These are phyloP conservation scores for Schwanniomyces etchellsii DNA, from an alignment of 1,139 yeast genomes.

Conservation along the genomic window DNA sequence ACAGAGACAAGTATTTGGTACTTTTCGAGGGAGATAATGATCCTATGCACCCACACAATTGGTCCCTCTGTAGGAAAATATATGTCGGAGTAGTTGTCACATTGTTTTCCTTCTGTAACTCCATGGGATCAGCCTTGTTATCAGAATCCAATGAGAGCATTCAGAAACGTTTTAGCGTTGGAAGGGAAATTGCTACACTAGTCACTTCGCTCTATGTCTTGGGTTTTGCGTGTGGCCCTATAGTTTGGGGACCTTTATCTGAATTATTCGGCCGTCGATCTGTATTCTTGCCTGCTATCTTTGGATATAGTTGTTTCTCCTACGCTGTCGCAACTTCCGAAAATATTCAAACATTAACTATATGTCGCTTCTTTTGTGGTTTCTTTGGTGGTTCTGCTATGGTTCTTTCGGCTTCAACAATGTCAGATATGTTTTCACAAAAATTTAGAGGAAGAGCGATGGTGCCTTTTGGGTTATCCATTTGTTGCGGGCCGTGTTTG, in stretches of 20 bases:
- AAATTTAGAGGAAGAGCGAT: conserved; percentile 63
- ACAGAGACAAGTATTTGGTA: conserved; percentile 45
- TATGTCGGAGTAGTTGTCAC: conserved; percentile 34
- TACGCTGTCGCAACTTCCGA: conserved; percentile 72
- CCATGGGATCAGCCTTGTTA: conserved; percentile 62
- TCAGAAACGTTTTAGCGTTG: conserved; percentile 41
- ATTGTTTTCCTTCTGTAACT: conserved; percentile 19
- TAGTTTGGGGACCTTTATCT: conserved; percentile 75
- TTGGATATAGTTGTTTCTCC: conserved; percentile 54
- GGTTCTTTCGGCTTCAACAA: conserved; percentile 77
- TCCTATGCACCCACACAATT: conserved; percentile 59
- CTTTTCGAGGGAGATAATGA: conserved; percentile 57
- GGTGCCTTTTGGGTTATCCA: conserved; percentile 57
- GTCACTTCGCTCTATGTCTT: conserved; percentile 68
- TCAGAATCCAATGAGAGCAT: conserved; percentile 45
- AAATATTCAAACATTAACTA: conserved; percentile 64
- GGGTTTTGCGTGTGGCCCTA: conserved; percentile 82
- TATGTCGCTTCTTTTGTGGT: conserved; percentile 74
- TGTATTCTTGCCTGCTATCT: conserved; percentile 47
- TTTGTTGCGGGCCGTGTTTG: conserved; percentile 69
- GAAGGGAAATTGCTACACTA: conserved; percentile 51
- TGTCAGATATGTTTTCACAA: conserved; percentile 62
- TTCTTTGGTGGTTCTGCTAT: conserved; percentile 73
- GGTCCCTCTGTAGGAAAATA: conserved; percentile 40
- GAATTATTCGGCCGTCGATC: conserved; percentile 68